phyloP scores from a whole-genome alignment of 1,284 basidiomycete genomes.

The Leccinum griseonigrum region DNA sequence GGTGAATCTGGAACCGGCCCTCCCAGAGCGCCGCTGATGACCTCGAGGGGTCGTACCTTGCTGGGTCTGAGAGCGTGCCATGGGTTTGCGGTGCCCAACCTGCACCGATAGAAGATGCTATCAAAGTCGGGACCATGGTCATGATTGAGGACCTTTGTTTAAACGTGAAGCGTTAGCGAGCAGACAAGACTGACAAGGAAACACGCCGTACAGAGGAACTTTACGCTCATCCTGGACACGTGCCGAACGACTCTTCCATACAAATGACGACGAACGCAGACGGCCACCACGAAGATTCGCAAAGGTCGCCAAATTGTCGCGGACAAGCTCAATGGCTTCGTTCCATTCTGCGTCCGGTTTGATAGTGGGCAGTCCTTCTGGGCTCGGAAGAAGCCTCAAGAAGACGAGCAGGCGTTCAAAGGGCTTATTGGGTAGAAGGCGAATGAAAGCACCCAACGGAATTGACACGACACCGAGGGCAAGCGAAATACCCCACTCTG shows the following conservation, averaged over 20 bases:
- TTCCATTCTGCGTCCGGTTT: slow-evolving; percentile 70
- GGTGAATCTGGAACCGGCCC: slow-evolving; percentile 84
- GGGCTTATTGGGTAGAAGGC: slow-evolving; percentile 79
- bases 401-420: slow-evolving; percentile 73
- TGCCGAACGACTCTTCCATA: slow-evolving; percentile 71
- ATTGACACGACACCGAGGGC: slow-evolving; percentile 85
- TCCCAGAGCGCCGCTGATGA: slow-evolving; percentile 79
- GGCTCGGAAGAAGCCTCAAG: slow-evolving; percentile 65
- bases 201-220: slow-evolving; percentile 37
- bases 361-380: slow-evolving; percentile 65
- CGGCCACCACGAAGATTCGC: slow-evolving; percentile 84
- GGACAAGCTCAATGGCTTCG: slow-evolving; percentile 71
- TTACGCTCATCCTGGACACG: slow-evolving; percentile 50
- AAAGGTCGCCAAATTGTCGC: slow-evolving; percentile 84
- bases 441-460: slow-evolving; percentile 83
- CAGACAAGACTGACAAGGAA: neutral
- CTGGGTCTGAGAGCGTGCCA: slow-evolving; percentile 71
- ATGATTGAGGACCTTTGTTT: slow-evolving; percentile 60
- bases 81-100: slow-evolving; percentile 61
- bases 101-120: slow-evolving; percentile 83
- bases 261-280: slow-evolving; percentile 78
- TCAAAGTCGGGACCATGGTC: slow-evolving; percentile 86
- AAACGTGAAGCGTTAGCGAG: slow-evolving; percentile 6
- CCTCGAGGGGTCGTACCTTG: slow-evolving; percentile 70
- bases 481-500: slow-evolving; percentile 93